A percentile compares a stretch with the other conserved stretches of the same genome.
These are phyloP conservation scores for Quercus suber DNA, from an alignment of 306 rosid genomes.

Conservation along the genomic window DNA sequence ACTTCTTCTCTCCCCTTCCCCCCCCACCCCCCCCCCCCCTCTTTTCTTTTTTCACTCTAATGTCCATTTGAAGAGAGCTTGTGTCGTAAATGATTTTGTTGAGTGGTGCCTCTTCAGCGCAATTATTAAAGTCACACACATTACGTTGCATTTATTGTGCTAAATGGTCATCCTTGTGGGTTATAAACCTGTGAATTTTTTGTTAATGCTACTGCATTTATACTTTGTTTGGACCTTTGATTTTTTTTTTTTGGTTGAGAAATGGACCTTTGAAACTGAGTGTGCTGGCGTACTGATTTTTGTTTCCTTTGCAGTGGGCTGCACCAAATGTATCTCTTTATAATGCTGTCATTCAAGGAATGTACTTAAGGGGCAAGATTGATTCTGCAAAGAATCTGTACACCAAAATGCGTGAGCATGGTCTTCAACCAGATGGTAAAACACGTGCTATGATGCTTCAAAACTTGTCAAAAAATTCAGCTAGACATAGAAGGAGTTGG, in stretches of 20 bases:
- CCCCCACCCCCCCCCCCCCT: accelerated
- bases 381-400: conserved; percentile 60
- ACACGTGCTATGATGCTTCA: conserved; percentile 76
- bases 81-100: not conserved
- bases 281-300: not conserved
- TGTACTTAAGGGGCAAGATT: conserved; percentile 62
- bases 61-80: not conserved
- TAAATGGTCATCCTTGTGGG: not conserved
- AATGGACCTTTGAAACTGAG: not conserved
- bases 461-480: conserved; percentile 26
- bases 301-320: conserved; percentile 38
- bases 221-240: not conserved
- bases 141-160: no score
- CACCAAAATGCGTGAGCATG: conserved; percentile 45
- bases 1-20: no score
- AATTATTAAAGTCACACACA: no score
- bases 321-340: conserved; percentile 57
- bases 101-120: not conserved
- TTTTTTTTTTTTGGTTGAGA: no score
- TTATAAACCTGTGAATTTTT: not conserved
- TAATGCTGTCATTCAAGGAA: conserved; percentile 75
- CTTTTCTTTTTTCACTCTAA: not conserved
- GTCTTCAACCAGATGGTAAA: conserved; percentile 69
- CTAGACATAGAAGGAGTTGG: conserved; percentile 13
- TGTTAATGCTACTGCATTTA: not conserved